Evolutionary conservation across 805 yeast genomes (phyloP), one percentile per base, ranked within the genome.

Genomic region (Kazachstania bromeliacearum): DNA sequence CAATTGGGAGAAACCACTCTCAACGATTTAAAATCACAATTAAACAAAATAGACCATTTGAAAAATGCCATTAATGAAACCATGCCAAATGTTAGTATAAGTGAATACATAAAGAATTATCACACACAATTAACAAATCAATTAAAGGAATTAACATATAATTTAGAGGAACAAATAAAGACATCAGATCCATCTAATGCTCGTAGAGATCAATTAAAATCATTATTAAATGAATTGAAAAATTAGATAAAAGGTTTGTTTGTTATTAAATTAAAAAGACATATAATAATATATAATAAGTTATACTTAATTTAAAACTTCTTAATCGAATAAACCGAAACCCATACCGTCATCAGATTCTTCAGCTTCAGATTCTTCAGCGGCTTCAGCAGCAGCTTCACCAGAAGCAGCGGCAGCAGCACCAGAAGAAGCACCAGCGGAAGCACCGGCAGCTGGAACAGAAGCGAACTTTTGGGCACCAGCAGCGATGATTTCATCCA

Each of bases 301-400:
- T 17, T 16, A 14, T 29, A 32, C 31, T 28, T 19, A 28, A 34
- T 21, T 26, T 17, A 26, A 18, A 28, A 31, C 16, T n/a, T 25
- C 53, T 71, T 81, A 83, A 70, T 82, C 94, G 74, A 83, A 83
- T 70, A 83, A 75, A 73, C 92, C 92, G 79, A 82, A 78, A 57
- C 92, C 94, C 92, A 83, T 80, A 71, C 81, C 94, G 59, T 77
- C 87, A 63, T 78, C 85, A 48, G 80, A 75, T 67, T 75, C 83
- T 55, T 67, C 79, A 46, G 57, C 73, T 35, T 68, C 81, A 51
- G 70, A 78, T 50, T 65, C 85, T 50, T 66, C 82, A 49, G 67
- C 81, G 46, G 68, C 85, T 43, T 55, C 75, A 29, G 51, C 70
- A 38, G 58, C 71, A 40, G 60, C 71, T 40, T 59, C 70, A 41